A percentile compares a stretch with the other conserved stretches of the same genome.
These are phyloP conservation scores for Centella asiatica DNA, from an alignment of 129 eudicot genomes.

Conservation along the genomic window DNA sequence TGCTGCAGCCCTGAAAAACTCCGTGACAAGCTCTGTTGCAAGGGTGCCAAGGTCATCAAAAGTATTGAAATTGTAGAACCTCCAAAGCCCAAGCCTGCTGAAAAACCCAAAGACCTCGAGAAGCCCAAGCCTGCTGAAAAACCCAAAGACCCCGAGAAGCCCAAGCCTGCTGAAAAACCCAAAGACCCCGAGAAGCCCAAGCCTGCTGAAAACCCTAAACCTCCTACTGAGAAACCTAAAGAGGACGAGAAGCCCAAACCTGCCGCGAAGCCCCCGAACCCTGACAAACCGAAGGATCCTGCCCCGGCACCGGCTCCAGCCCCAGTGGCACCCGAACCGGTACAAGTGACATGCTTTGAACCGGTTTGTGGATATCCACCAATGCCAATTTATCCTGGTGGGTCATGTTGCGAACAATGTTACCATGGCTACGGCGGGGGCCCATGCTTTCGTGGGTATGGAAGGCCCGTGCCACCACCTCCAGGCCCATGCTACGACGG, in stretches of 20 bases:
- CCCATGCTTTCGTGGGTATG: slow-evolving; percentile 46
- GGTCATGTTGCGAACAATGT: slow-evolving; percentile 40
- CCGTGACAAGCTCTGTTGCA: slow-evolving; percentile 64
- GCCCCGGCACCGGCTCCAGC: neutral
- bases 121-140: slow-evolving; percentile 25
- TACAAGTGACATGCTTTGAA: slow-evolving; percentile 12
- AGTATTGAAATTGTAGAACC: slow-evolving; percentile 54
- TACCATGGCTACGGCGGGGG: slow-evolving; percentile 40
- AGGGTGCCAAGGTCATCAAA: slow-evolving; percentile 52
- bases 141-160: slow-evolving; percentile 36
- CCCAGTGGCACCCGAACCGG: slow-evolving; percentile 26
- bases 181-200: slow-evolving; percentile 19
- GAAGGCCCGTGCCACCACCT: slow-evolving; percentile 42
- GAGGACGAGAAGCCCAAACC: slow-evolving; percentile 17
- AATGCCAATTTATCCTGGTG: slow-evolving; percentile 16
- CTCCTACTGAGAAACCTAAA: neutral
- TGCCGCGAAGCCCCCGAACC: slow-evolving; percentile 1
- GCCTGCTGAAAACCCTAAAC: neutral
- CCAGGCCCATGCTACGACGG: slow-evolving; percentile 20
- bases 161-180: slow-evolving; percentile 32
- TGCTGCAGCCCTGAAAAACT: slow-evolving; percentile 83
- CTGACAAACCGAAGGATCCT: slow-evolving; percentile 12
- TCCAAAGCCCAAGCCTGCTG: slow-evolving; percentile 27
- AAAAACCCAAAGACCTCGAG: slow-evolving; percentile 32
- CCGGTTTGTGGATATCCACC: slow-evolving; percentile 25